Evolutionary conservation across 139 green algal genomes (phyloP).

Genomic region (Ettlia oleoabundans): DNA sequence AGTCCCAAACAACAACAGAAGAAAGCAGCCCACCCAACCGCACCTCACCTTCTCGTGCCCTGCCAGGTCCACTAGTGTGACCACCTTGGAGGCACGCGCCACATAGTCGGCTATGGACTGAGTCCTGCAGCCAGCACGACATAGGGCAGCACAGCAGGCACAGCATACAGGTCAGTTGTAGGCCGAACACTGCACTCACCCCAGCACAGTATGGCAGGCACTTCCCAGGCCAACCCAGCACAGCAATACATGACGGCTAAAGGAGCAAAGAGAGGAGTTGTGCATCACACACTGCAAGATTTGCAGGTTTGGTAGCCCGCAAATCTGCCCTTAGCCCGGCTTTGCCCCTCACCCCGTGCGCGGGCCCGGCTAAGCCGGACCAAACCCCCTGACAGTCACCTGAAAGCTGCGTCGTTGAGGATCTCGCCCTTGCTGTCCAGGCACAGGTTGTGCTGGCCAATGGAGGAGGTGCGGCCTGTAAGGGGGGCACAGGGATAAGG

Average conservation of each 20-base stretch:
- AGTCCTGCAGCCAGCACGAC: constrained; percentile 31
- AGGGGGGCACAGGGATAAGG: not conserved
- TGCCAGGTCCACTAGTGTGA: constrained; percentile 91
- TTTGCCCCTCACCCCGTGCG: no score
- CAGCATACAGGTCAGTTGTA: not conserved
- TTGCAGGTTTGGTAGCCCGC: no score
- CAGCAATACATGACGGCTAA: not conserved
- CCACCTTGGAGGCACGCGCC: constrained; percentile 72
- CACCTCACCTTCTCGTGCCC: constrained; percentile 91
- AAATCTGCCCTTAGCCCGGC: no score
- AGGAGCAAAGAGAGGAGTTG: no score
- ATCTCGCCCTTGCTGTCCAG: constrained; percentile 73
- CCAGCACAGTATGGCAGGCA: no score
- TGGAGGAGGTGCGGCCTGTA: constrained; percentile 81
- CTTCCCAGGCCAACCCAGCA: not conserved
- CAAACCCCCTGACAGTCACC: not conserved
- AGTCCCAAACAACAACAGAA: no score
- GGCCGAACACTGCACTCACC: not conserved
- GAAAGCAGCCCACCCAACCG: no score
- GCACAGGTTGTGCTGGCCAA: constrained; percentile 92
- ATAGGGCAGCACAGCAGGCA: no score
- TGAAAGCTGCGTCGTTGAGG: constrained; percentile 85
- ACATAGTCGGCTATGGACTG: constrained; percentile 84
- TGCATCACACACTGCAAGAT: no score
- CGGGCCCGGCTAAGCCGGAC: no score